A percentile compares a stretch with the other conserved stretches of the same genome.
Conservation (phyloP, 1,284 basidiomycete genomes). For the Rhodotorula sp. region DNA sequence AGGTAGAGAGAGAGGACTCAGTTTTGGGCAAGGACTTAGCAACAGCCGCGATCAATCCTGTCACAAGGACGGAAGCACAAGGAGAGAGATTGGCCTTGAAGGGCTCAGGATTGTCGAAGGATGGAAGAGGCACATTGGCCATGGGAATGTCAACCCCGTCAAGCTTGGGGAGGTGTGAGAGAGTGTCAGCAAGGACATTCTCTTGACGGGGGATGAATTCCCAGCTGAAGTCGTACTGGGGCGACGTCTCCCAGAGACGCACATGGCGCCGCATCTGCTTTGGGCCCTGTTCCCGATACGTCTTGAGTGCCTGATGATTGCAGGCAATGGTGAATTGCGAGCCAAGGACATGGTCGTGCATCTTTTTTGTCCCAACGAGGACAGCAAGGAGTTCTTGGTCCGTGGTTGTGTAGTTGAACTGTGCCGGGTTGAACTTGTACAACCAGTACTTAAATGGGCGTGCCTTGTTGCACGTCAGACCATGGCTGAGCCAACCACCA, state of each 20-base stretch:
- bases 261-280: conserved; percentile 10
- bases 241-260: conserved; percentile 17
- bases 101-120: too few species aligned
- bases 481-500: conserved; percentile 50
- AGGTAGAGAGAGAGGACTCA: too few species aligned
- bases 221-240: conserved; percentile 17
- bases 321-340: conserved; percentile 14
- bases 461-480: background rate
- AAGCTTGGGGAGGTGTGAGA: conserved; percentile 18
- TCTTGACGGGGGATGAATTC: conserved; percentile 13
- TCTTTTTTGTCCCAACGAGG: background rate
- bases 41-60: too few species aligned
- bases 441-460: conserved; percentile 29
- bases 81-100: too few species aligned
- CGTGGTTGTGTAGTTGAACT: conserved; percentile 19
- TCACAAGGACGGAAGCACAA: too few species aligned
- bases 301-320: conserved; percentile 26
- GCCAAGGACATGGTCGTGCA: conserved; percentile 21
- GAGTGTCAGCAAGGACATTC: conserved; percentile 11
- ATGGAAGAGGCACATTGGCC: background rate
- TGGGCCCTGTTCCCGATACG: conserved; percentile 3
- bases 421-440: conserved; percentile 31
- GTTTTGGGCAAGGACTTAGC: too few species aligned
- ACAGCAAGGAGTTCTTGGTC: conserved; percentile 28
- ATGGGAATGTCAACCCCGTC: background rate